Evolutionary conservation across 1,284 basidiomycete genomes (phyloP).

Genomic region (Tranzscheliella williamsii): DNA sequence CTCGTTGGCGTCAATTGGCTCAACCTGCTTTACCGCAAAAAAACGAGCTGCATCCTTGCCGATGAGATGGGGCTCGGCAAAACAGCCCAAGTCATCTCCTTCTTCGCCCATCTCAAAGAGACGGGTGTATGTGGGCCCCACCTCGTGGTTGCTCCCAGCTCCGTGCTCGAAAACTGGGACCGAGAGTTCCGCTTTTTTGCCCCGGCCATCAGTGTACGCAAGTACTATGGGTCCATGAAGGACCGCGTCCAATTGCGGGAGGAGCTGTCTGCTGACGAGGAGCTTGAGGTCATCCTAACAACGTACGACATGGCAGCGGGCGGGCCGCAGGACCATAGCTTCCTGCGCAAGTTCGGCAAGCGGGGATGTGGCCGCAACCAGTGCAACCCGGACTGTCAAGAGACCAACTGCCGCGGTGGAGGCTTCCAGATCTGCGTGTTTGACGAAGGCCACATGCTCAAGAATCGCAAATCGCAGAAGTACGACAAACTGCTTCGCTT

Average conservation of each 20-base stretch:
- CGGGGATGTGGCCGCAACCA: constrained; percentile 32
- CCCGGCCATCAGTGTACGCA: constrained; percentile 78
- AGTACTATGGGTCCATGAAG: constrained; percentile 90
- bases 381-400: constrained; percentile 25
- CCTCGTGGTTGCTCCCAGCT: constrained; percentile 85
- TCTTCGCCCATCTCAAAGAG: constrained; percentile 86
- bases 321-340: constrained; percentile 77
- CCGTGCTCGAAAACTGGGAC: constrained; percentile 97
- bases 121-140: constrained; percentile 75
- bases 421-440: constrained; percentile 84
- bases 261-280: constrained; percentile 67
- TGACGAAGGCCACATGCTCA: constrained; percentile 93
- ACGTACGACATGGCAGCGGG: constrained; percentile 94
- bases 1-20: constrained; percentile 97
- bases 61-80: constrained; percentile 84
- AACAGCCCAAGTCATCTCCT: constrained; percentile 96
- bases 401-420: constrained; percentile 60
- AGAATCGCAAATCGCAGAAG: constrained; percentile 94
- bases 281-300: constrained; percentile 91
- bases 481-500: constrained; percentile 87
- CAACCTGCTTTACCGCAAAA: constrained; percentile 78
- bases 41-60: constrained; percentile 89
- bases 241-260: constrained; percentile 79
- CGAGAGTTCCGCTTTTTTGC: constrained; percentile 92
- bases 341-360: constrained; percentile 69